Evolutionary conservation across 2,329 filamentous ascomycete species (phyloP).

Genomic region (Aspergillus pseudonomiae): DNA sequence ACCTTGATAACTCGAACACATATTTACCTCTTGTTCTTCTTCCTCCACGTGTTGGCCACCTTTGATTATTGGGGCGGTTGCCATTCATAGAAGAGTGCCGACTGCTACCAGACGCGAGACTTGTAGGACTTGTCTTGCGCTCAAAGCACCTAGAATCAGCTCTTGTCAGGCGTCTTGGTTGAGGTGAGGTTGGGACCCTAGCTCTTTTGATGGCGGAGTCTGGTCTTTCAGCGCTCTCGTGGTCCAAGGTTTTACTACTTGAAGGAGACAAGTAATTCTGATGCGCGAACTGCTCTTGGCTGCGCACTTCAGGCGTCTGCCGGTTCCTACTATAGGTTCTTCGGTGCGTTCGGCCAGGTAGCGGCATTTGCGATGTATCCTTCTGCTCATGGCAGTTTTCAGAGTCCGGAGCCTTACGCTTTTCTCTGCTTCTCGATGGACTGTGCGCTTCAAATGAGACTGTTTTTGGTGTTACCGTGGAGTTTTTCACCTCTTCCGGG

Average conservation of each 20-base stretch:
- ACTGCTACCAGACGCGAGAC: constrained; percentile 34
- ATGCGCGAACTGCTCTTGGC: background rate
- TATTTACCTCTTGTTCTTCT: constrained; percentile 31
- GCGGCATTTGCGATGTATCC: background rate
- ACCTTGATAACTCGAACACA: background rate
- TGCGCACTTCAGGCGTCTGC: constrained; percentile 6
- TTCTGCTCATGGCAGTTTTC: background rate
- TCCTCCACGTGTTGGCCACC: constrained; percentile 1
- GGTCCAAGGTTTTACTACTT: background rate
- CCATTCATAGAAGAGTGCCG: constrained; percentile 20
- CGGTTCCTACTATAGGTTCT: constrained; percentile 25
- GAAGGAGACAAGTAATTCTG: constrained; percentile 3
- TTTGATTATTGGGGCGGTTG: constrained; percentile 11
- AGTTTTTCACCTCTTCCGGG: background rate
- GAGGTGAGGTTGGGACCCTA: constrained; percentile 10
- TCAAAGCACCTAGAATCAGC: constrained; percentile 26
- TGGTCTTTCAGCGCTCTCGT: background rate
- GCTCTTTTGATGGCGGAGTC: constrained; percentile 16
- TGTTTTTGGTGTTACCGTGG: constrained; percentile 24
- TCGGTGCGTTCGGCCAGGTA: constrained; percentile 12
- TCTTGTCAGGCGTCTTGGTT: constrained; percentile 18
- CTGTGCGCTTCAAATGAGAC: constrained; percentile 27
- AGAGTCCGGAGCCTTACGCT: constrained; percentile 10
- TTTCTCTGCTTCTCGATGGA: background rate
- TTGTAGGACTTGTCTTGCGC: constrained; percentile 32